These are phyloP conservation scores for Cladophialophora bantiana DNA, from an alignment of 2,329 filamentous ascomycete species.

Conservation along the genomic window DNA sequence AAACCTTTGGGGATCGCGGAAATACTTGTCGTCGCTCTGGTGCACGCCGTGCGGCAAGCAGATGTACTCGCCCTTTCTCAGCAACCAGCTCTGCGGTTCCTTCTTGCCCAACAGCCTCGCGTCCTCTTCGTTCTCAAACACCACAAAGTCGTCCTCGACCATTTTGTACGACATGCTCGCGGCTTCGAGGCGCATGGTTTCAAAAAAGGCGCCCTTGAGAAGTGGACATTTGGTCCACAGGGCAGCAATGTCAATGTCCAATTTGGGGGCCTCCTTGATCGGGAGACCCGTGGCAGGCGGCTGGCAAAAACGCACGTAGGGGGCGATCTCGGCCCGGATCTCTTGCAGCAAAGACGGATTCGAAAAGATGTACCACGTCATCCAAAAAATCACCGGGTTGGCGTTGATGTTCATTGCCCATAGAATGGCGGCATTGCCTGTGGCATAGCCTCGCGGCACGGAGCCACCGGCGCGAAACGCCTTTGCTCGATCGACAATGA, in stretches of 20 bases:
- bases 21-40: slow-evolving; percentile 48
- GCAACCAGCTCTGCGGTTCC: slow-evolving; percentile 48
- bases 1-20: slow-evolving; percentile 50
- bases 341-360: slow-evolving; percentile 50
- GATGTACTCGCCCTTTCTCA: slow-evolving; percentile 53
- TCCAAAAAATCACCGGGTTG: slow-evolving; percentile 61
- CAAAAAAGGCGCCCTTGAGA: slow-evolving; percentile 55
- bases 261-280: slow-evolving; percentile 52
- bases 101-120: slow-evolving; percentile 42
- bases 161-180: slow-evolving; percentile 53
- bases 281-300: slow-evolving; percentile 50
- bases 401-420: slow-evolving; percentile 60
- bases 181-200: slow-evolving; percentile 55
- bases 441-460: slow-evolving; percentile 42
- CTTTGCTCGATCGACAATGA: slow-evolving; percentile 53
- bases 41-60: slow-evolving; percentile 55
- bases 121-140: slow-evolving; percentile 51
- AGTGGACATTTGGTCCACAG: slow-evolving; percentile 55
- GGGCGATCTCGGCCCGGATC: slow-evolving; percentile 55
- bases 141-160: slow-evolving; percentile 48
- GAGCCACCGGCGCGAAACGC: slow-evolving; percentile 46
- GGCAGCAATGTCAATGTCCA: slow-evolving; percentile 51
- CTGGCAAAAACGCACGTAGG: slow-evolving; percentile 49
- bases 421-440: slow-evolving; percentile 58
- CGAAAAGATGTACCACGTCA: slow-evolving; percentile 55